Base-by-base conservation (phyloP, 2,329 filamentous ascomycete species). In the Albophoma yamanashiensis region DNA sequence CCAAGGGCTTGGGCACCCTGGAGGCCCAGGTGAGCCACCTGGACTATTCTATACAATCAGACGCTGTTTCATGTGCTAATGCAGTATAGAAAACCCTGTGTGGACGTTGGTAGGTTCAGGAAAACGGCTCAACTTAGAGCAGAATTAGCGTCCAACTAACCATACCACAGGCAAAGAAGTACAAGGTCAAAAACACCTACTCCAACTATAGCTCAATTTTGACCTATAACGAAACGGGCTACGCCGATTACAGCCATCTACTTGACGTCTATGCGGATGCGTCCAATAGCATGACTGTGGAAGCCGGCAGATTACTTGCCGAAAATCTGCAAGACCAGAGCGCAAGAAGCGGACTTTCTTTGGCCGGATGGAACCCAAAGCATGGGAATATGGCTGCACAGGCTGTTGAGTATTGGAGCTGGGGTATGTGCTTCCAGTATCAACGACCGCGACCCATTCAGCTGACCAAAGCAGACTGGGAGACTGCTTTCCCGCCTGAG, bases 341-440 rank as follows among this genome's bases (percentile, higher is more conserved):
- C 42, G 76, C 78, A n/a, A 80, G 86, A 31, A 78, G 82, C 0
- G 87, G 82, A 0, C 70, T 88, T 9, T 78, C 76, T 12, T 67
- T 86, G n/a, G 79, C 79, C 0, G 85, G 82, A 1, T 89, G 86
- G 85, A 82, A 82, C 58, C 83, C 85, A 0, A 78, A 76, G 59
- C 76, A 70, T 59, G 62, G 76, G 59, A 76, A 86, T 58, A 80
- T 81, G 73, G 73, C 78, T 17, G 78, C 76, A 2, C 81, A 85
- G 60, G 83, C 85, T 0, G 77, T 83, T 1, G 86, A 89, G 60
- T 89, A 84, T 81, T 79, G 74, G 73, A 68, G 66, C 17, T 75
- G 73, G 73, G 82, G 66, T 66, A 11, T 60, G 63, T 59, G 27
- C 4, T 22, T n/a, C 15, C n/a, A 15, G 43, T 14, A 14, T 2